Percentiles rank a stretch among this genome's conserved stretches.
Evolutionary conservation across 768 basidiomycete genomes (phyloP).

Genomic region (Mycena albidolilacea): DNA sequence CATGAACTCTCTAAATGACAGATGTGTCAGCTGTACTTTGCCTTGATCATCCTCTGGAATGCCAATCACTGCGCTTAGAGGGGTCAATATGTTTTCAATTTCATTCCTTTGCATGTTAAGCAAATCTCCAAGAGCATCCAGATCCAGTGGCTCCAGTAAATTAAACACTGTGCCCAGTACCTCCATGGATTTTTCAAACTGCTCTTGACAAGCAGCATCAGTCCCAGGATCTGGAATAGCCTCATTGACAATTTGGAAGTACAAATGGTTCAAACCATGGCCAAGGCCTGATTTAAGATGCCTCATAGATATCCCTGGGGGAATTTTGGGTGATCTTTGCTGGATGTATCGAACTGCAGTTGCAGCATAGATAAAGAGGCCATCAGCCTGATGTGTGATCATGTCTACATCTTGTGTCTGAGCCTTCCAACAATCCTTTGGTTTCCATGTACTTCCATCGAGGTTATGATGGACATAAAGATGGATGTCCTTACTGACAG

Average conservation of each 20-base stretch:
- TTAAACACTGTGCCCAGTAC: constrained; percentile 13
- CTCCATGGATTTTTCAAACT: neutral
- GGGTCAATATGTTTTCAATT: neutral
- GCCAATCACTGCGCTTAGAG: too few species aligned
- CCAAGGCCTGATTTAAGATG: neutral
- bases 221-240: neutral
- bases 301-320: neutral
- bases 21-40: neutral
- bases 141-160: constrained; percentile 21
- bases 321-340: neutral
- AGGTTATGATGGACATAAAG: neutral
- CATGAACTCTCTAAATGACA: constrained; percentile 18
- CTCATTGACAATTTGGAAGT: constrained; percentile 13
- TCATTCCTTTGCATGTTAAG: neutral
- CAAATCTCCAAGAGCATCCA: constrained; percentile 4
- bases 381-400: constrained; percentile 1
- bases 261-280: constrained; percentile 7
- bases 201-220: constrained; percentile 5
- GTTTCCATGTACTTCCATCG: constrained; percentile 11
- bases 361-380: constrained; percentile 24
- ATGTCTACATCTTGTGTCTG: constrained; percentile 1
- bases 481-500: constrained; percentile 18
- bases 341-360: constrained; percentile 23
- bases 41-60: neutral
- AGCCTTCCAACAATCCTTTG: constrained; percentile 14